A percentile compares a stretch with the other conserved stretches of the same genome.
Evolutionary conservation across 2,329 filamentous ascomycete species (phyloP).

Genomic region (Thielaviopsis ethacetica): DNA sequence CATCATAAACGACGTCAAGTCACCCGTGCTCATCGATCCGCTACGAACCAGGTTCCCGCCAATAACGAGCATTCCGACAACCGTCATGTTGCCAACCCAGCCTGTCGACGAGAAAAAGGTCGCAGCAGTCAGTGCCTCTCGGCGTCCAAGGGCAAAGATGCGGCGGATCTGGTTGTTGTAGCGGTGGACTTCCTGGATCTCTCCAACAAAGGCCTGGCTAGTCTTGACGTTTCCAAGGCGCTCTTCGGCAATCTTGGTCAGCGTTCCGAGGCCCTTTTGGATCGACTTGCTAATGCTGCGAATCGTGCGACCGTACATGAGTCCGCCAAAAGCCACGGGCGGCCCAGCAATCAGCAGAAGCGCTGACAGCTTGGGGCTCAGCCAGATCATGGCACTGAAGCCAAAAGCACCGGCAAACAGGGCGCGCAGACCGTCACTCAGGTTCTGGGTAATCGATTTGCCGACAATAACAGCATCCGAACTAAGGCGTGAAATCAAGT

Average conservation of each 20-base stretch:
- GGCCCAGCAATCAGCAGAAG: conserved; percentile 78
- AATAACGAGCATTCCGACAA: conserved; percentile 75
- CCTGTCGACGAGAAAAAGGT: conserved; percentile 80
- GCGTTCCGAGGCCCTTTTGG: conserved; percentile 77
- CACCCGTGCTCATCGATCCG: conserved; percentile 75
- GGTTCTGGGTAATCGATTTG: conserved; percentile 94
- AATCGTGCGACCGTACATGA: conserved; percentile 81
- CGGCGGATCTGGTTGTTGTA: conserved; percentile 87
- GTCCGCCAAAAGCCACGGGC: conserved; percentile 75
- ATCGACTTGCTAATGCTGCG: conserved; percentile 82
- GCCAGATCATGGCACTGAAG: conserved; percentile 87
- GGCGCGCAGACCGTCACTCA: conserved; percentile 87
- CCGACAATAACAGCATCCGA: conserved; percentile 96
- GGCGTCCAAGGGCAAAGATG: conserved; percentile 78
- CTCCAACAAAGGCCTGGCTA: conserved; percentile 88
- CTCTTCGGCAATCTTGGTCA: conserved; percentile 97
- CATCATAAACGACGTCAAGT: conserved; percentile 95
- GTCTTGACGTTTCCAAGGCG: conserved; percentile 94
- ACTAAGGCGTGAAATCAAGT: conserved; percentile 85
- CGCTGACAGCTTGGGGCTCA: conserved; percentile 77
- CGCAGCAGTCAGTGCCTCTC: conserved; percentile 74
- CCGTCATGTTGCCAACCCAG: conserved; percentile 91
- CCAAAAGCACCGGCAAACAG: conserved; percentile 82
- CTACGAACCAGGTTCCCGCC: conserved; percentile 80
- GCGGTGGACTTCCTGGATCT: conserved; percentile 73